phyloP scores from a whole-genome alignment of 352 stramenopile genomes.

The Globisporangium nunn region DNA sequence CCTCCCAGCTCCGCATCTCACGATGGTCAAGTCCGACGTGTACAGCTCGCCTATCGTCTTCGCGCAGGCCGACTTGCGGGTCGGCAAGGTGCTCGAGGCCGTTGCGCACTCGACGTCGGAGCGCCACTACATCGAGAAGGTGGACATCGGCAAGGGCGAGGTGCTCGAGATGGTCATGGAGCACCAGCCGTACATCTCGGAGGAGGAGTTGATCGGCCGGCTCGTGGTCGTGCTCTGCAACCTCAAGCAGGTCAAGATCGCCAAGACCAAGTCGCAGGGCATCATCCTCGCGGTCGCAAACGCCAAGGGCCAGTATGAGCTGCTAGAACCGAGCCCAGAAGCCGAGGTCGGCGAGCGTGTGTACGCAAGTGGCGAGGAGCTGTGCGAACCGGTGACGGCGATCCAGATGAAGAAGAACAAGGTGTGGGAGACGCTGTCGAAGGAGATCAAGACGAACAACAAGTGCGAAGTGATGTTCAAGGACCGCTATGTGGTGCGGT shows the following conservation, averaged over 20 bases:
- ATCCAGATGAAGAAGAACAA: slow-evolving; percentile 87
- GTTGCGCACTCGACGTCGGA: slow-evolving; percentile 61
- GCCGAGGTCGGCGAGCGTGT: slow-evolving; percentile 65
- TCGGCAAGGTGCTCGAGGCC: slow-evolving; percentile 64
- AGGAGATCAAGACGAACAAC: slow-evolving; percentile 72
- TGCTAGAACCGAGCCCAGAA: slow-evolving; percentile 53
- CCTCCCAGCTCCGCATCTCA: slow-evolving; percentile 2
- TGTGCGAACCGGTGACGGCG: slow-evolving; percentile 59
- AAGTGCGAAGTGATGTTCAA: slow-evolving; percentile 71
- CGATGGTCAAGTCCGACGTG: slow-evolving; percentile 74
- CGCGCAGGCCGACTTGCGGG: slow-evolving; percentile 55
- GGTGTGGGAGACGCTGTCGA: slow-evolving; percentile 67
- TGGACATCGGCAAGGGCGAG: slow-evolving; percentile 70
- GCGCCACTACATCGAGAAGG: slow-evolving; percentile 68
- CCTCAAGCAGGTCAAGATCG: slow-evolving; percentile 71
- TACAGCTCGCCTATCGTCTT: slow-evolving; percentile 72
- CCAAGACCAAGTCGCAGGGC: slow-evolving; percentile 52
- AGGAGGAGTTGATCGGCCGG: slow-evolving; percentile 62
- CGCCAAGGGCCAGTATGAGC: slow-evolving; percentile 48
- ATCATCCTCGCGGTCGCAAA: slow-evolving; percentile 48
- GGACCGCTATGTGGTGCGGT: slow-evolving; percentile 51
- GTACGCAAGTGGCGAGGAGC: slow-evolving; percentile 64
- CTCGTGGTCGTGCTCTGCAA: slow-evolving; percentile 74
- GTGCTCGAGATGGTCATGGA: slow-evolving; percentile 72
- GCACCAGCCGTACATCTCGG: slow-evolving; percentile 67